Evolutionary conservation across 768 basidiomycete species (phyloP), one percentile per base, ranked within the genome.

Genomic region (Hericium alpestre): DNA sequence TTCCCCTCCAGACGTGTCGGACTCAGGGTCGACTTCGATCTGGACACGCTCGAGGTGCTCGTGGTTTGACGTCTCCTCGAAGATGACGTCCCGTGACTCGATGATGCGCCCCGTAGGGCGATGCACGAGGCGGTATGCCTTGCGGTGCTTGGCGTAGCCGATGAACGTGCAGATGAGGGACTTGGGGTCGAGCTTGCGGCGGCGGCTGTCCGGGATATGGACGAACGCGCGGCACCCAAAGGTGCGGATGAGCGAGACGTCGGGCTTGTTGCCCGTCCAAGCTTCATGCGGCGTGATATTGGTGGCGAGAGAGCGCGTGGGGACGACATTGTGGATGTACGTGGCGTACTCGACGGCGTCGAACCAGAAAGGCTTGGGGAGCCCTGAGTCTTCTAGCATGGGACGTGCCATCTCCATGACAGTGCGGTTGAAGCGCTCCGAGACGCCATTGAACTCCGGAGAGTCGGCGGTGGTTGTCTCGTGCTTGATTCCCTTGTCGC

Each of bases 401-500:
- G n/a, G n/a, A n/a, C n/a, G n/a, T n/a, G n/a, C n/a, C n/a, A n/a
- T n/a, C n/a, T n/a, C n/a, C n/a, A n/a, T n/a, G n/a, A n/a, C n/a
- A n/a, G n/a, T n/a, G n/a, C n/a, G n/a, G n/a, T n/a, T n/a, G n/a
- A n/a, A n/a, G n/a, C n/a, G n/a, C n/a, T n/a, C n/a, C n/a, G n/a
- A n/a, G n/a, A n/a, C n/a, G n/a, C n/a, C n/a, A n/a, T n/a, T n/a
- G n/a, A n/a, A n/a, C n/a, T n/a, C n/a, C n/a, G 47, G 47, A 8
- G 47, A 10, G 10, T 48, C 13, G 11, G 66, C 47, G 3, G 65
- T 63, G 2, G 62, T 64, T 6, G 51, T 60, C 25, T 68, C 58
- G 38, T 63, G 57, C 6, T 50, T 38, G 22, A 67, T 65, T 0
- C 63, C 61, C 18, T 62, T 58, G 2, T 27, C 54, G 3, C 38